phyloP scores from a whole-genome alignment of 2,329 filamentous ascomycete genomes.

The Sclerotiophoma versabilis region DNA sequence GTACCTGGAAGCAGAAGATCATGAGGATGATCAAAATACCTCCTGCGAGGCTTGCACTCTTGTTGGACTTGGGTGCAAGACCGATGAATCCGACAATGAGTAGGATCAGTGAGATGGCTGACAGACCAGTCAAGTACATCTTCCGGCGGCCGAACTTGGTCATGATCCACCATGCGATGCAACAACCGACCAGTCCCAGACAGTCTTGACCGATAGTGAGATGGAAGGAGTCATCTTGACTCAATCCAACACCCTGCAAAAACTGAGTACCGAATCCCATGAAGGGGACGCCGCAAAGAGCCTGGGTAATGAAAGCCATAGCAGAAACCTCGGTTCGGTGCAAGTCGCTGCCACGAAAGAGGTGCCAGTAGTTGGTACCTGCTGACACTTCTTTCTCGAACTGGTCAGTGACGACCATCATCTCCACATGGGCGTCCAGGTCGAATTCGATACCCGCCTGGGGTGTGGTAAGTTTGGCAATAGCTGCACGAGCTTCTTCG shows the following conservation, averaged over 20 bases:
- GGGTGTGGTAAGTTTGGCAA: slow-evolving; percentile 67
- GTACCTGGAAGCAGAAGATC: slow-evolving; percentile 36
- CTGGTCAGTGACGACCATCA: slow-evolving; percentile 87
- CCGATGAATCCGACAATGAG: slow-evolving; percentile 74
- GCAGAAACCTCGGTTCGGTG: slow-evolving; percentile 77
- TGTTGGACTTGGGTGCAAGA: slow-evolving; percentile 51
- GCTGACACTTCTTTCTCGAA: slow-evolving; percentile 71
- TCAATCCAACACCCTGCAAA: slow-evolving; percentile 29
- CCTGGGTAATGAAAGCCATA: slow-evolving; percentile 54
- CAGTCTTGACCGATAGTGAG: slow-evolving; percentile 34
- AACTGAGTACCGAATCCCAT: slow-evolving; percentile 38
- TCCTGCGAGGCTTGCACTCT: slow-evolving; percentile 54
- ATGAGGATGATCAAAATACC: slow-evolving; percentile 35
- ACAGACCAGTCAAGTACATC: slow-evolving; percentile 71
- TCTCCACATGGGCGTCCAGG: slow-evolving; percentile 67
- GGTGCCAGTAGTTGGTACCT: slow-evolving; percentile 78
- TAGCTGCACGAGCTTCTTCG: slow-evolving; percentile 68
- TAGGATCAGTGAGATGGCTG: slow-evolving; percentile 29
- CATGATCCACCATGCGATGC: slow-evolving; percentile 81
- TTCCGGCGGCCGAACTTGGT: slow-evolving; percentile 75
- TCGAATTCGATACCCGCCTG: slow-evolving; percentile 49
- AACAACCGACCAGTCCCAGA: slow-evolving; percentile 60
- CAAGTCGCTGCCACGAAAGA: slow-evolving; percentile 77
- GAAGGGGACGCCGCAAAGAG: slow-evolving; percentile 37
- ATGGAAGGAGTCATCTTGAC: slow-evolving; percentile 33